Evolutionary conservation across 2,329 filamentous ascomycete species (phyloP).

Genomic region (Diaporthe eres): DNA sequence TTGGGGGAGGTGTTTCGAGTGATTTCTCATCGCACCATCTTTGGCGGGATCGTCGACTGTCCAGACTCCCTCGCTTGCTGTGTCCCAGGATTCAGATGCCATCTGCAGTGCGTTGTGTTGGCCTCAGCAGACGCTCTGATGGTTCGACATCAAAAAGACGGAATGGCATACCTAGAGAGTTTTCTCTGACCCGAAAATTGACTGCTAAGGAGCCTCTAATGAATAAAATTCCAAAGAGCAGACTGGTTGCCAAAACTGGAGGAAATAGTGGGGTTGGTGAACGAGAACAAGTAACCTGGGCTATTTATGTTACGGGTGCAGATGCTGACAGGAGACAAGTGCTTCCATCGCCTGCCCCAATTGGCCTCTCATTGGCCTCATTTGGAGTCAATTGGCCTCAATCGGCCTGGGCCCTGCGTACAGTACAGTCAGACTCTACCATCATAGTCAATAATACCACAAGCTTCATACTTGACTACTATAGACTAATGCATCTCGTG

Average conservation of each 20-base stretch:
- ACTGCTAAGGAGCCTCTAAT: too few species aligned
- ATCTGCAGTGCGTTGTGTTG: neutral
- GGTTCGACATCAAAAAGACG: neutral
- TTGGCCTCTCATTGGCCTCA: neutral
- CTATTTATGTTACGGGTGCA: neutral
- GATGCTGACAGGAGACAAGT: neutral
- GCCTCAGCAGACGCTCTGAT: neutral
- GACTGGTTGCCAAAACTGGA: neutral
- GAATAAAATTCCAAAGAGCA: too few species aligned
- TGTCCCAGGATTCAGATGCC: neutral
- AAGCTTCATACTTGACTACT: neutral
- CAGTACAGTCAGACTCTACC: neutral
- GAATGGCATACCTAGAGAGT: neutral
- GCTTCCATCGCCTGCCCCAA: neutral
- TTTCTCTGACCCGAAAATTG: neutral
- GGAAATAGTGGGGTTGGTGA: neutral
- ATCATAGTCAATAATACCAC: neutral
- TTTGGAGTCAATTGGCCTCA: slow-evolving; percentile 20
- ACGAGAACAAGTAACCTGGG: too few species aligned
- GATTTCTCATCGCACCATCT: neutral
- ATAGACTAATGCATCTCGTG: neutral
- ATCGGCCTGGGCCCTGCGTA: neutral
- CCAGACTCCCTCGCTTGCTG: neutral
- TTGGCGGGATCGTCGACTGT: neutral
- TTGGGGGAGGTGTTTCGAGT: neutral